Evolutionary conservation across 306 rosid genomes (phyloP).

Genomic region (Luffa aegyptiaca): DNA sequence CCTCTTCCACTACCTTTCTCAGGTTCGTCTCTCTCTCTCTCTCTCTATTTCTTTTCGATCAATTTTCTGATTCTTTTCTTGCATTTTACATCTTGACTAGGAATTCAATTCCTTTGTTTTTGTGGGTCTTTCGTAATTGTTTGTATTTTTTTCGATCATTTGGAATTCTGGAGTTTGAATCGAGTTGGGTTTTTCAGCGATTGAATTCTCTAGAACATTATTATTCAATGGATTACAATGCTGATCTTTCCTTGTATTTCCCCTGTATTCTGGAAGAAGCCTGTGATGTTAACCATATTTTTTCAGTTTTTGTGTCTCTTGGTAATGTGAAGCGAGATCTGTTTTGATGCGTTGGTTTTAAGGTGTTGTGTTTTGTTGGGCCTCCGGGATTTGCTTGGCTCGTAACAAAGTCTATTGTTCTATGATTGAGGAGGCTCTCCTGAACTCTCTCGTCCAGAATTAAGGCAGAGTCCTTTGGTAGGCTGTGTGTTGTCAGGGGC

Average conservation of each 20-base stretch:
- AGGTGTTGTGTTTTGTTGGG: neutral
- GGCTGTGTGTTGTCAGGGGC: no score
- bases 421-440: neutral
- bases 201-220: neutral
- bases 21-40: neutral
- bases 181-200: neutral
- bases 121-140: neutral
- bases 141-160: neutral
- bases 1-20: neutral
- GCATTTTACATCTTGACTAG: neutral
- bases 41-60: neutral
- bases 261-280: neutral
- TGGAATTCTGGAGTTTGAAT: neutral
- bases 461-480: neutral
- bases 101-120: neutral
- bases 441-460: neutral
- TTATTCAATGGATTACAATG: neutral
- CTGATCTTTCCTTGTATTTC: neutral
- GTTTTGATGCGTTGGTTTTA: neutral
- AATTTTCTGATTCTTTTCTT: neutral
- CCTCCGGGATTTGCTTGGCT: neutral
- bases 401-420: neutral
- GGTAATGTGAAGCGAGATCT: neutral
- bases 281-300: neutral
- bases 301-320: neutral